These are phyloP conservation scores for Fraxinus sp. DNA, from an alignment of 305 asterid genomes.

Conservation along the genomic window DNA sequence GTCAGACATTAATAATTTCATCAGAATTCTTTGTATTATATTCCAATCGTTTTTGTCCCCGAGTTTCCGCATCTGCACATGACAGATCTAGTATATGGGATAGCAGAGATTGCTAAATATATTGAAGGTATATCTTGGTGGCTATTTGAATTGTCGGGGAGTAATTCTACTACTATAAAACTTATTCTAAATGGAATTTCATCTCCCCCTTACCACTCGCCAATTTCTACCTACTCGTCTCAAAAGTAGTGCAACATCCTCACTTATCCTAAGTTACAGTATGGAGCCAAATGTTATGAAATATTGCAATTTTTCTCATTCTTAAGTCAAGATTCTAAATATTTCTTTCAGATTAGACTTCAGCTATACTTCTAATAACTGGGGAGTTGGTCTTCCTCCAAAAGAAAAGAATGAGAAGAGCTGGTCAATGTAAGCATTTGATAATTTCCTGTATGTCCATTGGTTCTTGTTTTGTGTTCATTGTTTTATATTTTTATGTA, in stretches of 20 bases:
- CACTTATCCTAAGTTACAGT: neutral
- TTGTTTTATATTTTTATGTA: neutral
- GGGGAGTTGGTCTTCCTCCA: slow-evolving; percentile 99
- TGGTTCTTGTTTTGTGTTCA: slow-evolving; percentile 1
- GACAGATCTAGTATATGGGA: neutral
- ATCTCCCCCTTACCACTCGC: neutral
- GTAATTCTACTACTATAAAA: neutral
- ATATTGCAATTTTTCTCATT: neutral
- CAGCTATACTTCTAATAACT: slow-evolving; percentile 79
- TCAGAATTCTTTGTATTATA: neutral
- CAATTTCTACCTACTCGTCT: neutral
- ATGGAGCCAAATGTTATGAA: neutral
- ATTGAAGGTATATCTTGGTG: neutral
- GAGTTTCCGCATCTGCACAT: neutral
- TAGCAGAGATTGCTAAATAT: neutral
- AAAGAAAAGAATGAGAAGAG: slow-evolving; percentile 71
- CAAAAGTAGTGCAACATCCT: neutral
- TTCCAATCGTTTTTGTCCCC: neutral
- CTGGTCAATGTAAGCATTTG: slow-evolving; percentile 77
- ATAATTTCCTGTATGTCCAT: slow-evolving; percentile 11
- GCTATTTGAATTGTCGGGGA: neutral
- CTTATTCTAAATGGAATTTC: neutral
- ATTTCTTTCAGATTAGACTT: slow-evolving; percentile 74
- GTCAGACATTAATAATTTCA: neutral
- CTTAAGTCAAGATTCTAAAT: slow-evolving; percentile 1